Percentiles rank a stretch among this genome's conserved stretches.
These are phyloP conservation scores for Arctium minus DNA, from an alignment of 129 eudicot species.

Conservation along the genomic window DNA sequence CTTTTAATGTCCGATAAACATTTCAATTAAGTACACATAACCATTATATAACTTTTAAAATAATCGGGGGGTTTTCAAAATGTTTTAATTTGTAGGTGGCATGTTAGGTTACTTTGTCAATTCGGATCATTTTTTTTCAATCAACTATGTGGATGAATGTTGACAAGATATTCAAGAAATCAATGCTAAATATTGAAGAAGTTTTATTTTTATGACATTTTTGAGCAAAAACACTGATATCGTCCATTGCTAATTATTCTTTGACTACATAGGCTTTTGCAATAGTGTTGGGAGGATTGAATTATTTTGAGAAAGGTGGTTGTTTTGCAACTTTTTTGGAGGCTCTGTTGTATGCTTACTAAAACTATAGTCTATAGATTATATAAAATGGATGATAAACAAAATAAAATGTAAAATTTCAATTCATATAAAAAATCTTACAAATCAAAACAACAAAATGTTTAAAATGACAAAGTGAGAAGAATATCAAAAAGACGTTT, in stretches of 20 bases:
- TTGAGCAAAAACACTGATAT: no score
- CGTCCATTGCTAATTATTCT: no score
- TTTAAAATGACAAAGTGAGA: no score
- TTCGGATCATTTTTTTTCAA: not conserved
- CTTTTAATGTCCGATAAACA: not conserved
- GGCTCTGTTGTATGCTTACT: no score
- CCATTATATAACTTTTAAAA: not conserved
- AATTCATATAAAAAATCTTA: no score
- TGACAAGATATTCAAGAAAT: not conserved
- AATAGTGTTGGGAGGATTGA: not conserved
- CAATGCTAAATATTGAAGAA: not conserved
- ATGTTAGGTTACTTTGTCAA: not conserved
- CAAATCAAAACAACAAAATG: no score
- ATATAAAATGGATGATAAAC: no score
- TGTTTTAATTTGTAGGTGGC: not conserved
- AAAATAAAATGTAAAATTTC: no score
- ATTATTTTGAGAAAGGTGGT: not conserved
- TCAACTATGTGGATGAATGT: not conserved
- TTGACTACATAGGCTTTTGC: not conserved
- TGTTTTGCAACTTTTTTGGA: no score
- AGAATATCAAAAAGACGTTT: no score
- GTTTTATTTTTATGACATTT: not conserved
- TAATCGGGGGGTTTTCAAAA: not conserved
- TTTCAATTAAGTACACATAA: not conserved
- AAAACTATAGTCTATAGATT: no score